Percentiles rank a stretch among this genome's conserved stretches.
phyloP scores from a whole-genome alignment of 1,284 basidiomycete species.

The Cryptococcus wingfieldii region DNA sequence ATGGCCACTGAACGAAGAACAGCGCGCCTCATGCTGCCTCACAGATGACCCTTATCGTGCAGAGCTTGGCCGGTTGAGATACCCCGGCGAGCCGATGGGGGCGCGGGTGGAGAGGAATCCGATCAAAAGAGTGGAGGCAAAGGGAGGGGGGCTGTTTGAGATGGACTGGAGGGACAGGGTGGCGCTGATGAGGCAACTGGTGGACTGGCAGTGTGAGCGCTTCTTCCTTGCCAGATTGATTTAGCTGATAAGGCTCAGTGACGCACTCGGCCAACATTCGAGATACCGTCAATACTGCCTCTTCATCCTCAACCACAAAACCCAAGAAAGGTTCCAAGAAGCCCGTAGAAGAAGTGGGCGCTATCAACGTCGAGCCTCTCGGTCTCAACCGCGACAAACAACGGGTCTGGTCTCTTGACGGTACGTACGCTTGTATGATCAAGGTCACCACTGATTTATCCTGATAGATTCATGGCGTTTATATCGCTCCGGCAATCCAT shows the following conservation, averaged over 20 bases:
- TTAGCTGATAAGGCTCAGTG: conserved; percentile 17
- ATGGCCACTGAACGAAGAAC: conserved; percentile 43
- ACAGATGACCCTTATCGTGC: conserved; percentile 17
- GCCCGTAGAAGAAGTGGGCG: conserved; percentile 8
- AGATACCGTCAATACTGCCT: conserved; percentile 33
- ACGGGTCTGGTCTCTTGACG: conserved; percentile 46
- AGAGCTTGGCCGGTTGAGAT: conserved; percentile 33
- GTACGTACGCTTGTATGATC: conserved; percentile 21
- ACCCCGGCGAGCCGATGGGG: conserved; percentile 25
- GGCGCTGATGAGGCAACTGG: conserved; percentile 42
- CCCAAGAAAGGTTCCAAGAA: conserved; percentile 15
- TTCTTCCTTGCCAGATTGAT: not conserved
- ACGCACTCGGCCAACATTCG: conserved; percentile 36
- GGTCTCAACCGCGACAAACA: conserved; percentile 40
- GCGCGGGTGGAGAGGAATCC: conserved; percentile 31
- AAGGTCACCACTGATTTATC: not conserved
- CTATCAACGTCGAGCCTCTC: conserved; percentile 30
- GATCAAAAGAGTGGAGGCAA: conserved; percentile 25
- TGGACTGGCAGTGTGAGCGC: conserved; percentile 47
- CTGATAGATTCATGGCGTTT: conserved; percentile 35
- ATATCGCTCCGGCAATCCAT: conserved; percentile 47
- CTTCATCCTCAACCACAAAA: conserved; percentile 21
- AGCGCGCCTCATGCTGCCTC: conserved; percentile 33
- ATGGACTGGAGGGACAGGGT: conserved; percentile 41
- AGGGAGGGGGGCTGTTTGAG: conserved; percentile 40